Conservation (phyloP, 768 basidiomycete species). For the Xanthoconium stramineum region DNA sequence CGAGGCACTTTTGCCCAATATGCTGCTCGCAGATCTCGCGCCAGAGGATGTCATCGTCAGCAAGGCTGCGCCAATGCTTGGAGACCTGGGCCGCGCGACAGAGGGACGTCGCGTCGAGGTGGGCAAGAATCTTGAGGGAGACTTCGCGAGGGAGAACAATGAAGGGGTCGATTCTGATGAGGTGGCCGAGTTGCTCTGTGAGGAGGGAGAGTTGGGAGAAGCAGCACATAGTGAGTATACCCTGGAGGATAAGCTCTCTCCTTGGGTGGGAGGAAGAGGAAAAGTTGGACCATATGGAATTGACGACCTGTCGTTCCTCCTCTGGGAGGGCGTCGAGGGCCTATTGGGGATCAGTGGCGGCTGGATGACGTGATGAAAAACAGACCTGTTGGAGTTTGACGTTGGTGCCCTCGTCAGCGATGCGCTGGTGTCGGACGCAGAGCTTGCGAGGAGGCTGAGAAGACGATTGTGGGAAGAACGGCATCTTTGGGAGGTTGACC, state of each 20-base stretch:
- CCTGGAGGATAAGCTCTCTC: constrained; percentile 91
- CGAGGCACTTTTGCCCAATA: constrained; percentile 93
- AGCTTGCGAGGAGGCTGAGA: constrained; percentile 58
- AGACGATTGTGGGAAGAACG: constrained; percentile 6
- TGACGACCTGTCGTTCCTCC: constrained; percentile 83
- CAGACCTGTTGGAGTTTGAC: constrained; percentile 84
- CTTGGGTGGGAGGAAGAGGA: constrained; percentile 90
- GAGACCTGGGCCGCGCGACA: constrained; percentile 93
- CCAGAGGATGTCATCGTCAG: constrained; percentile 97
- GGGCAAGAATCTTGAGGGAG: constrained; percentile 77
- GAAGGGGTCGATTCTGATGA: constrained; percentile 97
- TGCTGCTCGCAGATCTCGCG: constrained; percentile 96
- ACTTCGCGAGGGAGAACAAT: constrained; percentile 87
- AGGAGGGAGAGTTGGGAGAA: constrained; percentile 97
- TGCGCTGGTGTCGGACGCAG: constrained; percentile 90
- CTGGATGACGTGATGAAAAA: not conserved
- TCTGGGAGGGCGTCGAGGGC: constrained; percentile 86
- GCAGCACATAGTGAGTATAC: constrained; percentile 98
- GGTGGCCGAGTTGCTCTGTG: constrained; percentile 83
- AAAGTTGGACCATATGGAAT: constrained; percentile 93
- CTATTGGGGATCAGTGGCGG: constrained; percentile 41
- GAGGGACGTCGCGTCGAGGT: constrained; percentile 89
- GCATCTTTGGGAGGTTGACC: not conserved
- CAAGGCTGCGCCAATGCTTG: constrained; percentile 78
- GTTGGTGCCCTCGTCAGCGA: constrained; percentile 95